A percentile compares a stretch with the other conserved stretches of the same genome.
These are phyloP conservation scores for Penicillium sp. DNA, from an alignment of 2,329 filamentous ascomycete genomes.

Conservation along the genomic window DNA sequence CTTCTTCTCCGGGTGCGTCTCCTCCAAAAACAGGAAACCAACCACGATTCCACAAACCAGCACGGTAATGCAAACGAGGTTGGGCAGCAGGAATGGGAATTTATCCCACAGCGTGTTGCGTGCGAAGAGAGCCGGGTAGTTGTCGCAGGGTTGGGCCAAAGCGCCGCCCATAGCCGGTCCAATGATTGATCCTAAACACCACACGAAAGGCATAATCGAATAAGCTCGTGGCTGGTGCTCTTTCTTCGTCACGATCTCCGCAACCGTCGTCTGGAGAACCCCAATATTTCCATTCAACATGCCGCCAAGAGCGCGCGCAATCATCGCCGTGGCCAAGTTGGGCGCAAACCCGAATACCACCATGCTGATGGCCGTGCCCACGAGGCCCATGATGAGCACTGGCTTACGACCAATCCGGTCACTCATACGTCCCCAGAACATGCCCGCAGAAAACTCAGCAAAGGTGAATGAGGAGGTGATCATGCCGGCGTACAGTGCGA, in stretches of 20 bases:
- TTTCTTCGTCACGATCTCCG: slow-evolving; percentile 87
- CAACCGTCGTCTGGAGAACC: slow-evolving; percentile 90
- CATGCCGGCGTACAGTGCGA: slow-evolving; percentile 91
- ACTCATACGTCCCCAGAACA: slow-evolving; percentile 90
- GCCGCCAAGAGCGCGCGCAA: slow-evolving; percentile 85
- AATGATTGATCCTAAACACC: slow-evolving; percentile 94
- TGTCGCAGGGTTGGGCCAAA: slow-evolving; percentile 80
- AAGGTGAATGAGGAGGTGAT: slow-evolving; percentile 95
- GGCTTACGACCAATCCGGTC: slow-evolving; percentile 91
- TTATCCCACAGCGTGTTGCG: slow-evolving; percentile 74
- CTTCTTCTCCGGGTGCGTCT: slow-evolving; percentile 85
- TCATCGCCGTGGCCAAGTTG: slow-evolving; percentile 75
- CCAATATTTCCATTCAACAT: slow-evolving; percentile 95
- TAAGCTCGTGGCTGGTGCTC: slow-evolving; percentile 93
- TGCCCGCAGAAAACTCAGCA: slow-evolving; percentile 87
- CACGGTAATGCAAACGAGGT: slow-evolving; percentile 81
- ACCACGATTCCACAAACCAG: slow-evolving; percentile 72
- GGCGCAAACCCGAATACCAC: slow-evolving; percentile 86
- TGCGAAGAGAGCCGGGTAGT: slow-evolving; percentile 72
- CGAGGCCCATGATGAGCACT: slow-evolving; percentile 81
- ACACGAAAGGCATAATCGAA: slow-evolving; percentile 96
- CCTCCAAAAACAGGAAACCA: slow-evolving; percentile 84
- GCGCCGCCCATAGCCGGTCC: slow-evolving; percentile 89
- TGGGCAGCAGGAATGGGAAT: slow-evolving; percentile 88
- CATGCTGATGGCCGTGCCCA: slow-evolving; percentile 89